These are phyloP conservation scores for Amaranthus cruentus DNA, from an alignment of 148 eudicot genomes.

Conservation along the genomic window DNA sequence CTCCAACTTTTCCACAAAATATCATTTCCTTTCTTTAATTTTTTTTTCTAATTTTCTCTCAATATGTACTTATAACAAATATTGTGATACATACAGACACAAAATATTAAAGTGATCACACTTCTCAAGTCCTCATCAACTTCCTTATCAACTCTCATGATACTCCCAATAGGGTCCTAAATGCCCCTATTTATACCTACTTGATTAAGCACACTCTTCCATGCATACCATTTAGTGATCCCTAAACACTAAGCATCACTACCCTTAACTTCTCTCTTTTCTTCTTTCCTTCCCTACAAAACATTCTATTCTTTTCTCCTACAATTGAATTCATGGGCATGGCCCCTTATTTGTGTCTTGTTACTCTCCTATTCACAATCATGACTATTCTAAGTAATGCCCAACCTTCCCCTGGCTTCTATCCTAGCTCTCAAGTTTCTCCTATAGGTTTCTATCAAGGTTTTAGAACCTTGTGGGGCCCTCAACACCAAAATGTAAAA, in stretches of 20 bases:
- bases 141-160: slow-evolving; percentile 15
- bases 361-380: slow-evolving; percentile 12
- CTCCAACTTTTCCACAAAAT: too few species aligned
- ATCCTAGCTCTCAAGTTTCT: slow-evolving; percentile 26
- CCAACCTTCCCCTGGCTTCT: slow-evolving; percentile 35
- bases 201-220: slow-evolving; percentile 9
- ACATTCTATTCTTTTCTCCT: not conserved
- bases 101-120: too few species aligned
- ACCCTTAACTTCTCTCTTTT: not conserved
- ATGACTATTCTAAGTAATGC: slow-evolving; percentile 19
- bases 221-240: not conserved
- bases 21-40: too few species aligned
- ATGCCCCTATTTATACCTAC: slow-evolving; percentile 25
- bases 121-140: slow-evolving; percentile 5
- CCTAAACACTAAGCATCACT: not conserved
- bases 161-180: slow-evolving; percentile 11
- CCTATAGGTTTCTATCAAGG: slow-evolving; percentile 34
- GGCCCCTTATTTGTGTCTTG: slow-evolving; percentile 20
- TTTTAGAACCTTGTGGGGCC: slow-evolving; percentile 78
- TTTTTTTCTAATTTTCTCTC: too few species aligned
- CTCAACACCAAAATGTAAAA: slow-evolving; percentile 55
- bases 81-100: too few species aligned
- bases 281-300: not conserved
- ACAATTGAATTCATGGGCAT: slow-evolving; percentile 3
- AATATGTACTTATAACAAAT: too few species aligned